Evolutionary conservation across 208 protist species (phyloP), one percentile per base, ranked within the genome.

Genomic region (Trypanosoma caninum): DNA sequence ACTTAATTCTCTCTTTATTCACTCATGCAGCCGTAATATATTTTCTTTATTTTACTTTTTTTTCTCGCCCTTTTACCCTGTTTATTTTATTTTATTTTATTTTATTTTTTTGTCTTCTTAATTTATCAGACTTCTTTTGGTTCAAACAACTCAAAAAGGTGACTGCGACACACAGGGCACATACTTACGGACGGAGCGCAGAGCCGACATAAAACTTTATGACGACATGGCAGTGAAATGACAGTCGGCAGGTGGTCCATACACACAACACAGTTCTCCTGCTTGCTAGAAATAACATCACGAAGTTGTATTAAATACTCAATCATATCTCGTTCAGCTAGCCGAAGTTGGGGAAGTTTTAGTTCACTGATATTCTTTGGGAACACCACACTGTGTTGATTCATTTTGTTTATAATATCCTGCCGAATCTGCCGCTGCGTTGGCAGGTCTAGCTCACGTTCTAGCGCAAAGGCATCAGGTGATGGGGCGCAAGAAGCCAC

Each of bases 271-370:
- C 89, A 95, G 57, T 79, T 86, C 54, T 85, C 75, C 54, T 84
- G 82, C 57, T 84, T 87, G 10, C 59, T 72, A n/a, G 72, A 72
- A 30, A 93, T 81, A 23, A 75, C 79, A 10, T 87, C 75, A 25
- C 77, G 85, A 7, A 95, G 77, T 47, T 89, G 77, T 58, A 91
- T 74, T 14, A 95, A 76, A 64, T 93, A 95, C 56, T 95, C 85
- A 45, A 84, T 76, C 77, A 95, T 82, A 46, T 93, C 89, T 0
- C 81, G 74, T 70, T 95, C 85, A 9, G 77, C 44, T 20, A 84
- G 57, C 0, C 85, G 85, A 20, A 92, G 76, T 30, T 74, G 78
- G 13, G 80, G 87, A 22, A 87, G 67, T 65, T 85, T 91, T 52
- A 76, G 78, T 31, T 69, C 69, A 30, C 54, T 75, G 27, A 74